Evolutionary conservation across 768 basidiomycete species (phyloP), one percentile per base, ranked within the genome.

Genomic region (Ramaria sp.): DNA sequence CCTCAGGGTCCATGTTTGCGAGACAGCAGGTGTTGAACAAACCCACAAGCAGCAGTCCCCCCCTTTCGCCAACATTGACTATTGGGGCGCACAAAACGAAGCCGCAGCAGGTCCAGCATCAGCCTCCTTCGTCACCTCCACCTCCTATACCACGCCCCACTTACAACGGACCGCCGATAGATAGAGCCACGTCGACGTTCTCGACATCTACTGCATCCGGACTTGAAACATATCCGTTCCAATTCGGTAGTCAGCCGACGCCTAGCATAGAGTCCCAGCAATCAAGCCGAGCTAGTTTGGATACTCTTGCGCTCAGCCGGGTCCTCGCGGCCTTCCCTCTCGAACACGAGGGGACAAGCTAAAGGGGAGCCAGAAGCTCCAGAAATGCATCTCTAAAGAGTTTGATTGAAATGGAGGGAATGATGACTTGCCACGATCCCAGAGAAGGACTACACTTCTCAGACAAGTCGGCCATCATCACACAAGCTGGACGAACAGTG

Each of bases 151-250:
- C 48, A n/a, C 22, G 31, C 17, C 42, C 42, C 42, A 43, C 9
- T 13, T 19, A 43, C n/a, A 43, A 19, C 11, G 49, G 37, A 2
- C 12, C 24, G 19, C 33, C 17, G 24, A 19, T n/a, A 20, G 46
- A 51, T 45, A 33, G 47, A 12, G 84, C 82, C 4, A 83, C 75
- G 10, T 89, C 86, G n/a, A 80, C 87, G 66, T 65, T 86, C 34
- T 89, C 88, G 11, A 85, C 86, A 43, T 43, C 41, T 4, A 79
- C 82, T 34, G 87, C 87, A 20, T 83, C 85, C 24, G 89, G 88
- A n/a, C 73, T 91, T 41, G 86, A 84, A 17, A 85, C 84, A 24
- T 91, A 89, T 76, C 83, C 88, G 39, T 91, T 91, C 79, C 87
- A 90, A 59, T 88, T 91, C 64, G 66, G 42, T 42, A 48, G 50